Conservation (phyloP, 768 basidiomycete species). For the Tulasnella sp. region DNA sequence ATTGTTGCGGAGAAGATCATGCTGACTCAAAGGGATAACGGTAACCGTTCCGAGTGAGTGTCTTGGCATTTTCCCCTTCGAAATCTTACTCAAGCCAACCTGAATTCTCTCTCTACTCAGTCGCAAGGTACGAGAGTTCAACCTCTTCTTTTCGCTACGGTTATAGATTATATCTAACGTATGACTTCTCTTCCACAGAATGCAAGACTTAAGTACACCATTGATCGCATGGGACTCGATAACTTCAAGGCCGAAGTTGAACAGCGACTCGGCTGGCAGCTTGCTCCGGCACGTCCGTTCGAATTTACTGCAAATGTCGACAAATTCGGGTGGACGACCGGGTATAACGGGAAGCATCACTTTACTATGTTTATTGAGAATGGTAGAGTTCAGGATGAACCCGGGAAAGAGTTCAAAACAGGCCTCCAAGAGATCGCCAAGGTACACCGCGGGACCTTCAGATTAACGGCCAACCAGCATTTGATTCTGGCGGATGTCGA, state of each 20-base stretch:
- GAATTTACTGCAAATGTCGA: slow-evolving; percentile 88
- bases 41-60: slow-evolving; percentile 89
- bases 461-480: slow-evolving; percentile 95
- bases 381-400: slow-evolving; percentile 94
- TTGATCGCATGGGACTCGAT: slow-evolving; percentile 92
- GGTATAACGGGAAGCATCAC: slow-evolving; percentile 85
- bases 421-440: slow-evolving; percentile 91
- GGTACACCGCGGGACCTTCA: slow-evolving; percentile 91
- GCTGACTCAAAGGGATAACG: slow-evolving; percentile 92
- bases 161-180: background rate
- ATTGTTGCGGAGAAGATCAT: slow-evolving; percentile 91
- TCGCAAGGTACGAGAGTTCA: slow-evolving; percentile 44
- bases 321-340: slow-evolving; percentile 91
- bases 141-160: background rate
- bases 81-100: background rate
- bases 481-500: slow-evolving; percentile 83
- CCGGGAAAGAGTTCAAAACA: slow-evolving; percentile 87
- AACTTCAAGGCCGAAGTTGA: slow-evolving; percentile 90
- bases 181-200: slow-evolving; percentile 52
- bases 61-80: background rate
- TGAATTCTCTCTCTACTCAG: slow-evolving; percentile 38
- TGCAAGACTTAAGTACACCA: slow-evolving; percentile 93
- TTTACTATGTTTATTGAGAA: slow-evolving; percentile 97
- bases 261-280: slow-evolving; percentile 75
- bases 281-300: slow-evolving; percentile 75